These are phyloP conservation scores for Stentor roeselii DNA, from an alignment of 73 alveolate species.

Conservation along the genomic window DNA sequence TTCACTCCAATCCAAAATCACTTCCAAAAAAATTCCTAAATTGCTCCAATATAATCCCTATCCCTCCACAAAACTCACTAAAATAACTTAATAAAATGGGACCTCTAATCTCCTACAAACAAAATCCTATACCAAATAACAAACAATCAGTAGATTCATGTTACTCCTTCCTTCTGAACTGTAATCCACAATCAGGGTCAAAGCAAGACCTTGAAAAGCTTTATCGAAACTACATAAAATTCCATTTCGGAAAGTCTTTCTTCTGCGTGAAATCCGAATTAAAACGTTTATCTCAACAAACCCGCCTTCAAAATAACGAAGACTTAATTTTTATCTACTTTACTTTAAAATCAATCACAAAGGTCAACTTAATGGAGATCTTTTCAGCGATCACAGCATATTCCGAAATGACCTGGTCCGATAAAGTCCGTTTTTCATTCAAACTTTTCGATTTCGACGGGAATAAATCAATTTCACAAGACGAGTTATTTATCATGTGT, in stretches of 20 bases:
- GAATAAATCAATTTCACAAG: background rate
- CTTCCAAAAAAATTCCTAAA: no score
- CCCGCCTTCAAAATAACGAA: background rate
- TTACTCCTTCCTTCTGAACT: background rate
- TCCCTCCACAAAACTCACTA: no score
- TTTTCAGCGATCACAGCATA: background rate
- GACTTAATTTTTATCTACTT: background rate
- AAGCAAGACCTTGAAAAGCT: background rate
- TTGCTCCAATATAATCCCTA: no score
- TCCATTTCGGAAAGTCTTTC: background rate
- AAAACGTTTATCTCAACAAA: background rate
- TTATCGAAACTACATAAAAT: background rate
- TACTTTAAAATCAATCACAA: background rate
- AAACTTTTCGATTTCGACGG: slow-evolving; percentile 14
- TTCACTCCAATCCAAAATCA: no score
- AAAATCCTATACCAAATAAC: no score
- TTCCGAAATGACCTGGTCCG: background rate
- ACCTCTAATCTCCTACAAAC: no score
- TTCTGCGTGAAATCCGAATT: background rate
- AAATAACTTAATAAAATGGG: no score
- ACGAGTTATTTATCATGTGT: slow-evolving; percentile 13
- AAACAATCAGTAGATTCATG: background rate
- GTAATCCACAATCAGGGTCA: slow-evolving; percentile 4
- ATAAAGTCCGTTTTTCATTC: background rate
- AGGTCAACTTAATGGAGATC: background rate